Conservation (phyloP, 2,329 filamentous ascomycete genomes). For the Aspergillus ibericus region DNA sequence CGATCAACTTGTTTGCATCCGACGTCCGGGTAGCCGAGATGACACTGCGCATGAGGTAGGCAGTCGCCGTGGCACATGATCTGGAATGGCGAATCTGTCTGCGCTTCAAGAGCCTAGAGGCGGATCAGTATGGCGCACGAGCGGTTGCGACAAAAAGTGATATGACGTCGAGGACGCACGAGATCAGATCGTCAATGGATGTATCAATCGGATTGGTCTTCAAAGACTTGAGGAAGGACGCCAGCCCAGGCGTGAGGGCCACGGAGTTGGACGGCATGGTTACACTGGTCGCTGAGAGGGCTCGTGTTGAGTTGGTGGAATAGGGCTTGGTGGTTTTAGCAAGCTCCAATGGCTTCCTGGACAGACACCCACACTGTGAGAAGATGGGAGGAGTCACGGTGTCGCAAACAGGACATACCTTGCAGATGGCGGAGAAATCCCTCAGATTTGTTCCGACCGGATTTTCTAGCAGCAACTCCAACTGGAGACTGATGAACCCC, state of each 20-base stretch:
- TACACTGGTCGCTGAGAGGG: not conserved
- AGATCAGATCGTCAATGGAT: conserved; percentile 79
- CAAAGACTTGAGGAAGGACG: conserved; percentile 75
- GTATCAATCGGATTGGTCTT: conserved; percentile 74
- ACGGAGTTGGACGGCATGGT: conserved; percentile 59
- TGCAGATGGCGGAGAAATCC: not conserved
- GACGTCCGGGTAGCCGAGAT: conserved; percentile 78
- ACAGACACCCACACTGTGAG: not conserved
- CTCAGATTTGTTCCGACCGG: not conserved
- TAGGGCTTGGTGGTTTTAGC: conserved; percentile 1
- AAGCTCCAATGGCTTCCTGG: conserved; percentile 2
- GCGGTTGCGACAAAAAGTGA: conserved; percentile 7
- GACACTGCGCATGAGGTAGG: conserved; percentile 82
- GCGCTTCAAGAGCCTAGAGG: conserved; percentile 75
- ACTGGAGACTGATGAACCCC: not conserved
- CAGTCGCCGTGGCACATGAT: conserved; percentile 86
- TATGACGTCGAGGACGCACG: conserved; percentile 55
- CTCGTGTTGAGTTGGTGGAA: not conserved
- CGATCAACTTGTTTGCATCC: conserved; percentile 75
- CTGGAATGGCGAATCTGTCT: conserved; percentile 86
- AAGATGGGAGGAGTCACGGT: conserved; percentile 2
- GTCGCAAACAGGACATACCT: not conserved
- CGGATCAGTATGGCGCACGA: conserved; percentile 17
- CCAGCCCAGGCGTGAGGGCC: conserved; percentile 69
- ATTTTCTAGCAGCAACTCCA: not conserved